These are phyloP conservation scores for Ascodesmis nigricans DNA, from an alignment of 495 filamentous ascomycete genomes.

Conservation along the genomic window DNA sequence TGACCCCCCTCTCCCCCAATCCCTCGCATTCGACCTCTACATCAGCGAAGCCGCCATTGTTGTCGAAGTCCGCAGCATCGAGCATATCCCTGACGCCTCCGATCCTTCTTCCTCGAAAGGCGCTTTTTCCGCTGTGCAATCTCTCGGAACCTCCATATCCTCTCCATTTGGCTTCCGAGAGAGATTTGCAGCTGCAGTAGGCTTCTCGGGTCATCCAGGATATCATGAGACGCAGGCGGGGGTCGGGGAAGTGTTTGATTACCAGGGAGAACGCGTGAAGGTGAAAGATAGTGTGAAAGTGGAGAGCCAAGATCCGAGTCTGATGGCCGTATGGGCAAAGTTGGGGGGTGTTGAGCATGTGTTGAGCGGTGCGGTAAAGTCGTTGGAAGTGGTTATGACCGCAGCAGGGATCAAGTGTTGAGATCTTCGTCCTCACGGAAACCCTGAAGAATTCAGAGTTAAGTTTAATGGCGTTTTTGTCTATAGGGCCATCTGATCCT, in stretches of 20 bases:
- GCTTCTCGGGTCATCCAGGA: slow-evolving; percentile 3
- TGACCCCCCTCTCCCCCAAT: slow-evolving; percentile 34
- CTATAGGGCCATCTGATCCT: too few species aligned
- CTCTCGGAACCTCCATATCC: slow-evolving; percentile 3
- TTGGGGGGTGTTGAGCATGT: slow-evolving; percentile 58
- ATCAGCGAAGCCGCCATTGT: slow-evolving; percentile 59
- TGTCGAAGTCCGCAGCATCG: slow-evolving; percentile 58
- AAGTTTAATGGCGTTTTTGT: slow-evolving; percentile 1
- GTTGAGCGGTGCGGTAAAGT: slow-evolving; percentile 41
- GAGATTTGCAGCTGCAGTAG: slow-evolving; percentile 12
- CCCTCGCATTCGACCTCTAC: slow-evolving; percentile 50
- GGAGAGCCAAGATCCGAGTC: slow-evolving; percentile 72
- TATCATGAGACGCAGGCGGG: slow-evolving; percentile 1
- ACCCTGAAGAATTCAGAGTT: slow-evolving; percentile 1
- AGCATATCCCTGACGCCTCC: slow-evolving; percentile 23
- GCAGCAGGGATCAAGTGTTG: slow-evolving; percentile 11
- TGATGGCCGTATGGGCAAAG: slow-evolving; percentile 76
- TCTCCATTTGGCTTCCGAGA: slow-evolving; percentile 11
- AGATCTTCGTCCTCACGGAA: background rate
- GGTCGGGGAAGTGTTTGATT: slow-evolving; percentile 16
- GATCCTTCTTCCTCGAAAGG: slow-evolving; percentile 1
- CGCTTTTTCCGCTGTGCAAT: slow-evolving; percentile 6
- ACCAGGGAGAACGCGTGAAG: slow-evolving; percentile 45
- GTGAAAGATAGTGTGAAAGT: slow-evolving; percentile 80
- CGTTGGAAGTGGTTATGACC: slow-evolving; percentile 64